Evolutionary conservation across 805 yeast genomes (phyloP), one percentile per base, ranked within the genome.

Genomic region (Metschnikowia arizonensis): DNA sequence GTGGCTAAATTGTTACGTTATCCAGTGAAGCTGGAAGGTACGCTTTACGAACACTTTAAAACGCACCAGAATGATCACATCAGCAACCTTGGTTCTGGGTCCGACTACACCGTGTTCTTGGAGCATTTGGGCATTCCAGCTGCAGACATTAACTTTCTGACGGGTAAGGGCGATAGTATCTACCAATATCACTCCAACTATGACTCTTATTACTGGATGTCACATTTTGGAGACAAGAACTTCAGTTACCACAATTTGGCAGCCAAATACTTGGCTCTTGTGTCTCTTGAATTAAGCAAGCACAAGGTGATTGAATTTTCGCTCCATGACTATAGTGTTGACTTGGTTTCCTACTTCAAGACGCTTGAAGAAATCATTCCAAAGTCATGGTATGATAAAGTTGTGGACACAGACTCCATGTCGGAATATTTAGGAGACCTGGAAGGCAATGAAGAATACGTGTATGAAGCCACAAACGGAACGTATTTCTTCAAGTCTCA

Each of bases 121-220:
- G 77, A 77, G 54, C 81, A 79, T 57, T 59, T 83, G 51, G 90
- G 88, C 5, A 76, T 84, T 32, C 86, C 90, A 1, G 73, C 85
- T 0, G 71, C 79, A 9, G 59, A 68, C 69, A 10, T 52, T 10
- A 47, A 78, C 7, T 40, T 55, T 66, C 59, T 58, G 33, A 59
- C 66, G 40, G 63, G 62, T 2, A 44, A 50, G 9, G 52, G 54
- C 3, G 83, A 79, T 58, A 74, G 83, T 4, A 67, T 80, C n/a
- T 74, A 74, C 44, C 83, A 79, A 50, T 64, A 67, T 43, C 80
- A 80, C 56, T 81, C 88, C 6, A 71, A 72, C 43, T 82, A 72
- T 55, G 88, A 83, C 56, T 74, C 83, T 3, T 64, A 65, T 35
- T 57, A 73, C 43, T 82, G 87, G 83, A 66, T 82, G 63, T 66